phyloP scores from a whole-genome alignment of 1,284 basidiomycete genomes.

The Sanghuangporus weigelae region DNA sequence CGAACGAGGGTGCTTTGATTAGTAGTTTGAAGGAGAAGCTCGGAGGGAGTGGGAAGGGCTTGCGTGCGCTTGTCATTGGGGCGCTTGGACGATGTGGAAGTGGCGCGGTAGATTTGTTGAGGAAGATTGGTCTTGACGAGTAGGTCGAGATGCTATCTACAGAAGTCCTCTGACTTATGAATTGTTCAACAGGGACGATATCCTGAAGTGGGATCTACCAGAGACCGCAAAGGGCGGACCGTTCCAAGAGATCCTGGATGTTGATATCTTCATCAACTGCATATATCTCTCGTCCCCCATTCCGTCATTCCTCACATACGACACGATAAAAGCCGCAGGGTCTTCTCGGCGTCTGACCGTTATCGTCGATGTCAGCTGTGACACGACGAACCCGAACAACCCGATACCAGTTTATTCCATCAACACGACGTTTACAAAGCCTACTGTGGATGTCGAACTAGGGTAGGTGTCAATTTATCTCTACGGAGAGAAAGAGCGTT shows the following conservation, averaged over 20 bases:
- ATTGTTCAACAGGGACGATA: constrained; percentile 66
- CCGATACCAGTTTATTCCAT: constrained; percentile 94
- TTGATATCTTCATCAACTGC: constrained; percentile 99
- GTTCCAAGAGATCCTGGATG: constrained; percentile 93
- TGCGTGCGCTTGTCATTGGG: constrained; percentile 93
- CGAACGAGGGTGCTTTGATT: constrained; percentile 82
- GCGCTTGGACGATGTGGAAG: constrained; percentile 94
- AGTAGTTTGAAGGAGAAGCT: constrained; percentile 63
- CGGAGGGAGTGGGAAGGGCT: constrained; percentile 66
- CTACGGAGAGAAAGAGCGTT: not conserved
- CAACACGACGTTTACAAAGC: constrained; percentile 94
- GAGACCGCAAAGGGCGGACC: constrained; percentile 98
- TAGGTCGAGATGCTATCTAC: constrained; percentile 28
- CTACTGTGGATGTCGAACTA: constrained; percentile 85
- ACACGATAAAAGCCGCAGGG: constrained; percentile 74
- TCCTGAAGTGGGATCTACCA: constrained; percentile 95
- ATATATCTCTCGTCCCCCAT: constrained; percentile 93
- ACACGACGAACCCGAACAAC: constrained; percentile 99
- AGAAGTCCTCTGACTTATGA: constrained; percentile 24
- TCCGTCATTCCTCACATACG: constrained; percentile 80
- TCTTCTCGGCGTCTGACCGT: constrained; percentile 67
- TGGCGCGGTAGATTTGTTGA: constrained; percentile 94
- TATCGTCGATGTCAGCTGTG: constrained; percentile 98
- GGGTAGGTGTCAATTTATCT: constrained; percentile 43
- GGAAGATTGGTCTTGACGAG: constrained; percentile 91